These are phyloP conservation scores for Adansonia digitata DNA, from an alignment of 345 rosid genomes.

Conservation along the genomic window DNA sequence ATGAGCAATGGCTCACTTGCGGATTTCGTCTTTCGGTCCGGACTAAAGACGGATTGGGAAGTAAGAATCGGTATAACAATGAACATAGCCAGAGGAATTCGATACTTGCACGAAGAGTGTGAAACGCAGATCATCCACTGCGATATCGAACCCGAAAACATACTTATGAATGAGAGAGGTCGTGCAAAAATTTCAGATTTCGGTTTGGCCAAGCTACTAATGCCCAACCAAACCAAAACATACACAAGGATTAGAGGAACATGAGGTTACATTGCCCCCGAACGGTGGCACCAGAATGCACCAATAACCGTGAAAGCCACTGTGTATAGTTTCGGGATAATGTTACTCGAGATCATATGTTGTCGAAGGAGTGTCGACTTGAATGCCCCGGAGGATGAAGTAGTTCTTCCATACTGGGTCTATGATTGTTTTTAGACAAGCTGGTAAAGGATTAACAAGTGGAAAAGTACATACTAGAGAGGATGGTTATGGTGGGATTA, in stretches of 20 bases:
- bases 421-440: constrained; percentile 13
- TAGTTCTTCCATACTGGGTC: constrained; percentile 26
- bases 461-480: not conserved
- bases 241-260: constrained; percentile 27
- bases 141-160: constrained; percentile 26
- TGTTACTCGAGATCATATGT: constrained; percentile 28
- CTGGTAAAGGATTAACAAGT: constrained; percentile 16
- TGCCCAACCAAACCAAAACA: constrained; percentile 18
- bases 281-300: constrained; percentile 19
- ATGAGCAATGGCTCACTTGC: too few species aligned
- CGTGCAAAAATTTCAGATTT: constrained; percentile 20
- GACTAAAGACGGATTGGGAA: too few species aligned
- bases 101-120: constrained; percentile 16
- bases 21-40: too few species aligned
- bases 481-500: constrained; percentile 21
- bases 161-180: constrained; percentile 15
- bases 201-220: constrained; percentile 22
- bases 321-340: constrained; percentile 24
- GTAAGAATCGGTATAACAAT: too few species aligned
- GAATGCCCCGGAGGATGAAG: constrained; percentile 11
- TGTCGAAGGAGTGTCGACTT: constrained; percentile 12
- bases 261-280: constrained; percentile 28
- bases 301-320: not conserved
- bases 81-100: too few species aligned
- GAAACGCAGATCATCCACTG: constrained; percentile 20